phyloP scores from a whole-genome alignment of 495 filamentous ascomycete genomes.

The Baudoinia panamericana region DNA sequence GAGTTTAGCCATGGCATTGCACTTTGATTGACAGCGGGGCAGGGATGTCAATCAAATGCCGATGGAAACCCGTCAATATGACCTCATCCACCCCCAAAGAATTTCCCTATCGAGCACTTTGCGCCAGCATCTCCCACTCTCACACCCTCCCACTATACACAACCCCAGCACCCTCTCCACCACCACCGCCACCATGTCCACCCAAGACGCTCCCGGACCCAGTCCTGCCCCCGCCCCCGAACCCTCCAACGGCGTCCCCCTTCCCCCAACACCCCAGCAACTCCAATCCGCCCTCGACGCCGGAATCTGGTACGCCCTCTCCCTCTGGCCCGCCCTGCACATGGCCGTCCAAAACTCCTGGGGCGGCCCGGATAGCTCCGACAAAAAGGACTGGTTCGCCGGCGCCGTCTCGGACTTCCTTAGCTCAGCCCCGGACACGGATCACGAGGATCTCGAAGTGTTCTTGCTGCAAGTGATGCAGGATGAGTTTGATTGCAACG shows the following conservation, averaged over 20 bases:
- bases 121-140: too few species aligned
- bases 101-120: too few species aligned
- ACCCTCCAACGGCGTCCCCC: conserved; percentile 8
- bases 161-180: too few species aligned
- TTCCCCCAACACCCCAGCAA: conserved; percentile 21
- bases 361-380: conserved; percentile 70
- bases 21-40: too few species aligned
- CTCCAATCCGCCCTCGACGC: conserved; percentile 38
- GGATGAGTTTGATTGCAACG: conserved; percentile 83
- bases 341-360: conserved; percentile 77
- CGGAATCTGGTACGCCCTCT: conserved; percentile 62
- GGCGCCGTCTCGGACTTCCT: conserved; percentile 79
- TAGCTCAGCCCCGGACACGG: conserved; percentile 50
- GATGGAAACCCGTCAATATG: too few species aligned
- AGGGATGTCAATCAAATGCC: too few species aligned
- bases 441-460: conserved; percentile 70
- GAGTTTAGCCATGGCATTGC: too few species aligned
- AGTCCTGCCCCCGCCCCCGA: background rate
- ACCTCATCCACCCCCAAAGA: too few species aligned
- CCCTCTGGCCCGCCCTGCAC: conserved; percentile 74
- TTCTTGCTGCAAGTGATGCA: conserved; percentile 78
- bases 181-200: conserved; percentile 1
- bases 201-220: background rate
- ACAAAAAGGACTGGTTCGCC: conserved; percentile 95
- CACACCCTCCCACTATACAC: too few species aligned